Evolutionary conservation across 805 yeast genomes (phyloP), one percentile per base, ranked within the genome.

Genomic region (Metschnikowia lochheadii): DNA sequence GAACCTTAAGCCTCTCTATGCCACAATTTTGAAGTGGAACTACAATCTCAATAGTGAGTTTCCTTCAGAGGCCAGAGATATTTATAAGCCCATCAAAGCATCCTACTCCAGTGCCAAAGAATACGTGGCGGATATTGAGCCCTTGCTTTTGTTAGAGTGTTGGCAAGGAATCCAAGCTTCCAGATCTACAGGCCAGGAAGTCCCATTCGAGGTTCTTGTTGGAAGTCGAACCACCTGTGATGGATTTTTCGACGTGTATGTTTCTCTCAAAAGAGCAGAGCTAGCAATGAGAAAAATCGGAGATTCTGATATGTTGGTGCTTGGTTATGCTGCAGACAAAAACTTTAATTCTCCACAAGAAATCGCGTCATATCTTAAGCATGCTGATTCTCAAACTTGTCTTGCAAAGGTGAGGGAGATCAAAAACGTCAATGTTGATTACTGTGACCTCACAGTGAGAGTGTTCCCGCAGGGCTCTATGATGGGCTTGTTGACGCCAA

Each of bases 131-230:
- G 75, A 80, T 1, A 85, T 89, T 65, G 87, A 84, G 56, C 99
- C 99, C 0, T 73, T 94, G 40, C 70, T 94, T 40, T 69, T 91
- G 63, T 68, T 92, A 38, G 99, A 94, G 68, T 87, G 96, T 55
- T 95, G 98, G 97, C 96, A 91, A 61, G 86, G 89, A 0, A 79
- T 94, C 26, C 85, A 83, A 56, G 77, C 88, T 4, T 82, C 94
- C 0, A 83, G 86, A 54, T 81, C 81, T 45, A 81, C 87, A 15
- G 79, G 78, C 8, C 79, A 78, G 44, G 77, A 73, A 49, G 67
- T 59, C 5, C 90, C 96, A 0, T 85, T 91, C 63, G 77, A 77
- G 31, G 58, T 91, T 2, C 70, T 80, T 2, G 72, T 91, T 17
- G 97, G 96, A 3, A 87, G 89, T 34, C 78, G 97, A 57, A 80